Evolutionary conservation across 176 grass and related monocot species (phyloP).

Genomic region (Lolium rigidum): DNA sequence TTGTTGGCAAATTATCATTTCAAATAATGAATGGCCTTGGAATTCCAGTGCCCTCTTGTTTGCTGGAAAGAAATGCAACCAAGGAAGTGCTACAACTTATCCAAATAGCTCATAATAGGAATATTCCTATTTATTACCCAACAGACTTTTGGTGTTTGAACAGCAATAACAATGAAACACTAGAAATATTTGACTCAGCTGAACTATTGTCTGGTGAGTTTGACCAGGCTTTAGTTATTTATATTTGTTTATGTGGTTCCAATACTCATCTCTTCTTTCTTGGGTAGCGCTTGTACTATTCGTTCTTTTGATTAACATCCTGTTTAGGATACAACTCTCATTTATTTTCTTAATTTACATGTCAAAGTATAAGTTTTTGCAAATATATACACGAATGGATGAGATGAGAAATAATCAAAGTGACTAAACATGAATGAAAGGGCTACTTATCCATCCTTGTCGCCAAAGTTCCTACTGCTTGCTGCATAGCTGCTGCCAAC

Average conservation of each 20-base stretch:
- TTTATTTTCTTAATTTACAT: conserved; percentile 22
- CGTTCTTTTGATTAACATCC: conserved; percentile 23
- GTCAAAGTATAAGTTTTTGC: conserved; percentile 2
- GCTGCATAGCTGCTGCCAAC: not conserved
- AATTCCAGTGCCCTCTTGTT: conserved; percentile 56
- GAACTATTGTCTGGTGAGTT: conserved; percentile 62
- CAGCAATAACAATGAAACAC: conserved; percentile 42
- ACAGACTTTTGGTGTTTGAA: conserved; percentile 70
- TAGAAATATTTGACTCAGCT: conserved; percentile 52
- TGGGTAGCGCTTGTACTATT: conserved; percentile 4
- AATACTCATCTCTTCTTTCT: not conserved
- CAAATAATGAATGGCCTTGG: conserved; percentile 87
- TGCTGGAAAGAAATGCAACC: conserved; percentile 64
- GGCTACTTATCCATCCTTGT: not conserved
- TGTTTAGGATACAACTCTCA: conserved; percentile 23
- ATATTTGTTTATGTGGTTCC: conserved; percentile 9
- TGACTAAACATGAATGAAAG: not conserved
- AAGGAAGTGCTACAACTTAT: conserved; percentile 67
- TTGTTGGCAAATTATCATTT: conserved; percentile 88
- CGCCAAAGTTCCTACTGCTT: conserved; percentile 3
- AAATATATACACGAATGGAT: not conserved
- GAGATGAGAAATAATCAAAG: not conserved
- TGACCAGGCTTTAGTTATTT: conserved; percentile 11
- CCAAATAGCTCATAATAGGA: conserved; percentile 55
- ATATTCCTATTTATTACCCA: conserved; percentile 83